These are phyloP conservation scores for Cryptococcus sp. DNA, from an alignment of 1,284 basidiomycete genomes.

Conservation along the genomic window DNA sequence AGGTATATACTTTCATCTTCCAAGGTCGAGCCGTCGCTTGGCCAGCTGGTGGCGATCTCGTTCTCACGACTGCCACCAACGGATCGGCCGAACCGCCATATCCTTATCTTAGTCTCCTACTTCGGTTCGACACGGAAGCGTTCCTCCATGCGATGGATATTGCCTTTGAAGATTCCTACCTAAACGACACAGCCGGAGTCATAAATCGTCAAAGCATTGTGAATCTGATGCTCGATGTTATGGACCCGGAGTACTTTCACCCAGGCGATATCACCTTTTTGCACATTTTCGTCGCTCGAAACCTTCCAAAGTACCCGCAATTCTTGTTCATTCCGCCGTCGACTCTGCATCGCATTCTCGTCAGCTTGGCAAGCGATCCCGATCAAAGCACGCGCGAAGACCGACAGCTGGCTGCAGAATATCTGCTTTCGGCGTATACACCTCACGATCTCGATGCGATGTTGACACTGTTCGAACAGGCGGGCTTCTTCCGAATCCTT, in stretches of 20 bases:
- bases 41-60: conserved; percentile 66
- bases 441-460: conserved; percentile 74
- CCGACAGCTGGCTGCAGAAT: conserved; percentile 92
- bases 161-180: conserved; percentile 88
- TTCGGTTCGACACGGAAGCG: conserved; percentile 90
- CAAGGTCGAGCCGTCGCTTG: conserved; percentile 76
- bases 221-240: conserved; percentile 80
- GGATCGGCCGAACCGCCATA: conserved; percentile 67
- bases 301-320: conserved; percentile 94
- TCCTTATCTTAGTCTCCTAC: conserved; percentile 81
- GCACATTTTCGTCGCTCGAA: conserved; percentile 94
- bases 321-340: conserved; percentile 73
- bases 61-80: conserved; percentile 50
- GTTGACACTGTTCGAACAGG: conserved; percentile 70
- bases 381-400: conserved; percentile 81
- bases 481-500: conserved; percentile 88
- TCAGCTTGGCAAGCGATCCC: conserved; percentile 71
- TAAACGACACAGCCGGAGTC: conserved; percentile 69
- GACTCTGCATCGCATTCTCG: conserved; percentile 72
- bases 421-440: conserved; percentile 87
- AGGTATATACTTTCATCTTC: conserved; percentile 79
- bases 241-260: conserved; percentile 54
- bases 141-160: conserved; percentile 92
- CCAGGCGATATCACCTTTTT: conserved; percentile 75
- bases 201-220: conserved; percentile 79